Conservation (phyloP, 2,329 filamentous ascomycete genomes). For the Aspergillus japonicus region DNA sequence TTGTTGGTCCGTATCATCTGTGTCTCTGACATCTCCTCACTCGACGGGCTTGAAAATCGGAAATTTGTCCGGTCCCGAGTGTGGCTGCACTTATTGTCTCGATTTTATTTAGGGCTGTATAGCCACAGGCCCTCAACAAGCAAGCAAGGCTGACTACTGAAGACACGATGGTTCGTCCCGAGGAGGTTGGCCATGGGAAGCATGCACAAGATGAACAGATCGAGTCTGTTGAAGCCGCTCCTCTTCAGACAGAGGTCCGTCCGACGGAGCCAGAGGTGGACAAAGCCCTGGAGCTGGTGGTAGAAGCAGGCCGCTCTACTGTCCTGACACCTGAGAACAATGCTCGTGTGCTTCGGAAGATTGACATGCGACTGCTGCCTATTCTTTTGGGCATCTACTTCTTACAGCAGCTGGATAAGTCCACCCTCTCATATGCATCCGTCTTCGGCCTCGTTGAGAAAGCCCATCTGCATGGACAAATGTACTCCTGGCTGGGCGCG, state of each 20-base stretch:
- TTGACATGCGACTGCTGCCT: slow-evolving; percentile 53
- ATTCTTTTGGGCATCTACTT: slow-evolving; percentile 62
- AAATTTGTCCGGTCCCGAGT: too few species aligned
- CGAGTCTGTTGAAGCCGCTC: slow-evolving; percentile 23
- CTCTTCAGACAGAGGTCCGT: neutral
- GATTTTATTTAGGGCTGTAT: neutral
- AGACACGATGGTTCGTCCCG: slow-evolving; percentile 22
- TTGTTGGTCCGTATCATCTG: neutral
- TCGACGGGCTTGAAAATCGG: neutral
- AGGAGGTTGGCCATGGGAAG: slow-evolving; percentile 17
- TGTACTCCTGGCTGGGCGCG: slow-evolving; percentile 54
- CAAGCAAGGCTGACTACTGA: slow-evolving; percentile 8
- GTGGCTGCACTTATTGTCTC: too few species aligned
- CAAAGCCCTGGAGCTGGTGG: slow-evolving; percentile 52
- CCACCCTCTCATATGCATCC: slow-evolving; percentile 60
- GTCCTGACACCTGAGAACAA: slow-evolving; percentile 55
- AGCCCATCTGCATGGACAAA: slow-evolving; percentile 55
- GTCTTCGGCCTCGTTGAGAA: slow-evolving; percentile 63
- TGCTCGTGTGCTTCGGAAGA: slow-evolving; percentile 50
- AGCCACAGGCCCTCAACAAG: neutral
- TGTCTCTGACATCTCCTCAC: too few species aligned
- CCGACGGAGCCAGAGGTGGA: slow-evolving; percentile 32
- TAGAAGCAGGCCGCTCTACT: slow-evolving; percentile 46
- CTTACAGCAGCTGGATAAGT: slow-evolving; percentile 63
- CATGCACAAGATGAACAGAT: slow-evolving; percentile 26